Percentiles rank a stretch among this genome's conserved stretches.
These are phyloP conservation scores for Austroboletus eburneus DNA, from an alignment of 768 basidiomycete genomes.

Conservation along the genomic window DNA sequence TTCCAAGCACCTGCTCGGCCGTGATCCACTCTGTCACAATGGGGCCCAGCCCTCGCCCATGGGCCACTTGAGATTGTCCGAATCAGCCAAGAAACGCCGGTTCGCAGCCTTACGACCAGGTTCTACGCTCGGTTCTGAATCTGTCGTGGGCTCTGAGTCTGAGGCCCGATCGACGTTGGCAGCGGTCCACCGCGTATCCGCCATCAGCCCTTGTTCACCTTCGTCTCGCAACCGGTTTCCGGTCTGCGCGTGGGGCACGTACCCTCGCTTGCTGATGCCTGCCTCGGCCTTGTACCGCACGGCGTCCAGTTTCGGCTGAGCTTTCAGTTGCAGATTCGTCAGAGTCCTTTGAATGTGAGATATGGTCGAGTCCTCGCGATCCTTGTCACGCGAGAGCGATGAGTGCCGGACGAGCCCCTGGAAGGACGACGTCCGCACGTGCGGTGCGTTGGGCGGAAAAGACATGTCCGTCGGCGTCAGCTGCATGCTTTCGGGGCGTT, in stretches of 20 bases:
- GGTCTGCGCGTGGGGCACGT: conserved; percentile 37
- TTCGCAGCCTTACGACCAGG: conserved; percentile 9
- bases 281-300: conserved; percentile 72
- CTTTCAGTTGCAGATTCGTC: conserved; percentile 33
- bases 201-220: conserved; percentile 37
- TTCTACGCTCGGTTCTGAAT: conserved; percentile 23
- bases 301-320: conserved; percentile 54
- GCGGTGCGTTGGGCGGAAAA: conserved; percentile 9
- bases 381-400: conserved; percentile 31
- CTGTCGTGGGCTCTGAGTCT: conserved; percentile 21
- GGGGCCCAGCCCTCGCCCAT: conserved; percentile 53
- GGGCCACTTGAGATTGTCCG: conserved; percentile 59
- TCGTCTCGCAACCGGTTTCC: conserved; percentile 29
- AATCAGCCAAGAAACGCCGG: conserved; percentile 18
- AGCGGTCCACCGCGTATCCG: conserved; percentile 31
- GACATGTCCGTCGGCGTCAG: conserved; percentile 22
- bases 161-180: conserved; percentile 18
- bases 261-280: conserved; percentile 58
- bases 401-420: conserved; percentile 36
- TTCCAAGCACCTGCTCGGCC: conserved; percentile 3
- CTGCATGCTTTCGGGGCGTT: conserved; percentile 65
- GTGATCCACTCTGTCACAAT: conserved; percentile 21
- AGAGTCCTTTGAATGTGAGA: conserved; percentile 44
- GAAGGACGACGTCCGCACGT: conserved; percentile 15
- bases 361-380: conserved; percentile 29